Percentiles rank a stretch among this genome's conserved stretches.
Evolutionary conservation across 1,139 yeast species (phyloP).

Genomic region (Candida pseudocylindracea): DNA sequence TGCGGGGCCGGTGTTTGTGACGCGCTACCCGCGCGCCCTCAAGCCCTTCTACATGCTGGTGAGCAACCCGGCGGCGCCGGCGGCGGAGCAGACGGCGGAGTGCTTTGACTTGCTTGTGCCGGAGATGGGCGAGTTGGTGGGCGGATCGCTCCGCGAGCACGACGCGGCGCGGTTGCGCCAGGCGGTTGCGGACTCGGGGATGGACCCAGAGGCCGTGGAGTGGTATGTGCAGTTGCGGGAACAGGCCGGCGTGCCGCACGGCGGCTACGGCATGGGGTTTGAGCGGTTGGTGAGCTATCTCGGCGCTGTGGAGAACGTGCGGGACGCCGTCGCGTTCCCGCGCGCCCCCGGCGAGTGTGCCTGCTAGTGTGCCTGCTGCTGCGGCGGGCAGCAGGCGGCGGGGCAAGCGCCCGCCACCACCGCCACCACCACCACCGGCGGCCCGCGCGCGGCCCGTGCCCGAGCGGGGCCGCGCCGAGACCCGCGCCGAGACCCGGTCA

Average conservation of each 20-base stretch:
- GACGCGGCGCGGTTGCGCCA: slow-evolving; percentile 16
- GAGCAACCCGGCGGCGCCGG: slow-evolving; percentile 11
- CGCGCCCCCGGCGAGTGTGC: slow-evolving; percentile 15
- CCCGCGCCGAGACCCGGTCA: too few species aligned
- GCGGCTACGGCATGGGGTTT: slow-evolving; percentile 93
- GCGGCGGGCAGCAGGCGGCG: too few species aligned
- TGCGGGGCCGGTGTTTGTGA: slow-evolving; percentile 65
- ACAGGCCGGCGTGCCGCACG: slow-evolving; percentile 80
- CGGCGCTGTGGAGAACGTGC: slow-evolving; percentile 50
- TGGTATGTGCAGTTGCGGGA: slow-evolving; percentile 67
- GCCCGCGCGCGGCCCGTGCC: too few species aligned
- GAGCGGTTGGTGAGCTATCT: slow-evolving; percentile 65
- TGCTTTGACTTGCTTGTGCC: slow-evolving; percentile 83
- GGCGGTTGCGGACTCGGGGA: slow-evolving; percentile 23
- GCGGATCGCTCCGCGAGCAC: slow-evolving; percentile 86
- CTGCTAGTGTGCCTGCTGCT: too few species aligned
- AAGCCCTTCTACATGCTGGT: slow-evolving; percentile 82
- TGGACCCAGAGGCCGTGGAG: slow-evolving; percentile 35
- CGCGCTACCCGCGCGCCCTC: slow-evolving; percentile 57
- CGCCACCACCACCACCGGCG: too few species aligned
- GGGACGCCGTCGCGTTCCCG: slow-evolving; percentile 79
- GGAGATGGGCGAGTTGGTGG: slow-evolving; percentile 86
- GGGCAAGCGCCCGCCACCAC: too few species aligned
- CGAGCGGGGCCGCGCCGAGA: too few species aligned
- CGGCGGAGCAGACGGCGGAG: slow-evolving; percentile 39